Percentiles rank a stretch among this genome's conserved stretches.
Evolutionary conservation across 2,329 filamentous ascomycete species (phyloP).

Genomic region (Nemania sp.): DNA sequence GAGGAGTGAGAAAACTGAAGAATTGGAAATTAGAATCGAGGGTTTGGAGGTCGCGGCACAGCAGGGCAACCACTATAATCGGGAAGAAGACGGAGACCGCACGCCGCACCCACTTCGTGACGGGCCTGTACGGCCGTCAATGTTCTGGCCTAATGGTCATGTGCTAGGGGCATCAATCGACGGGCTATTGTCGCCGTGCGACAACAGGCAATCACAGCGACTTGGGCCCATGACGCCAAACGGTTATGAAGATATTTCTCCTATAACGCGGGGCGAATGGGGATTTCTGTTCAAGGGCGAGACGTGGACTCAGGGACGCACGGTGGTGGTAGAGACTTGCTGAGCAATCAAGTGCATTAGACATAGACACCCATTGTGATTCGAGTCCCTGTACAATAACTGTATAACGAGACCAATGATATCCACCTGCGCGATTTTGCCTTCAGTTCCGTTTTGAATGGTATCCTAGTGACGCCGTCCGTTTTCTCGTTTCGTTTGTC

Average conservation of each 20-base stretch:
- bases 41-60: conserved; percentile 40
- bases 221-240: conserved; percentile 68
- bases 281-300: conserved; percentile 68
- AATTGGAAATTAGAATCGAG: conserved; percentile 44
- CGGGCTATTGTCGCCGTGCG: conserved; percentile 52
- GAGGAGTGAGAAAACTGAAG: conserved; percentile 6
- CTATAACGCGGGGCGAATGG: conserved; percentile 72
- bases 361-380: conserved; percentile 6
- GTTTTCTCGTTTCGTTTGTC: neutral
- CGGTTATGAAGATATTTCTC: conserved; percentile 71
- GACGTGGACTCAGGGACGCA: conserved; percentile 58
- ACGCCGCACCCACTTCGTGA: conserved; percentile 44
- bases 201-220: conserved; percentile 40
- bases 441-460: neutral
- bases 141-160: conserved; percentile 39
- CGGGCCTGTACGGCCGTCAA: conserved; percentile 36
- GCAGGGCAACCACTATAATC: conserved; percentile 54
- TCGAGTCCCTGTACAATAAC: conserved; percentile 18
- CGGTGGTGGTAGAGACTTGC: conserved; percentile 65
- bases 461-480: neutral
- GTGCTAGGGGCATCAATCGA: conserved; percentile 57
- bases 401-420: conserved; percentile 25
- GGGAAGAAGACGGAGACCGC: conserved; percentile 45
- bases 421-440: conserved; percentile 6
- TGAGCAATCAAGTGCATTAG: conserved; percentile 46